These are phyloP conservation scores for Colletotrichum sp. DNA, from an alignment of 2,329 filamentous ascomycete species.

Conservation along the genomic window DNA sequence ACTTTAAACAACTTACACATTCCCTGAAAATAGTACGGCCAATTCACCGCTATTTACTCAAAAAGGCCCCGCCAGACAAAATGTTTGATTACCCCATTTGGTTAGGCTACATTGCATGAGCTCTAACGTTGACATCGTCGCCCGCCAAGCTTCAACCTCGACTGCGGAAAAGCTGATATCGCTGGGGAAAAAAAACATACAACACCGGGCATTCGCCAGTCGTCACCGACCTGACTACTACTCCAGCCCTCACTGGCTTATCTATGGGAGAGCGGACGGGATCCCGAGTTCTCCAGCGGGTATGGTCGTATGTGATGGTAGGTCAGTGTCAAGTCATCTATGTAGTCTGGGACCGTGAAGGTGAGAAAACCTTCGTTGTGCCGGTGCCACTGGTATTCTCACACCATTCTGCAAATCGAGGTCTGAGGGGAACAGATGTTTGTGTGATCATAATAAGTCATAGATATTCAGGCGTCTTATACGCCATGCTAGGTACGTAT, in stretches of 20 bases:
- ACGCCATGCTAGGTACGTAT: conserved; percentile 1
- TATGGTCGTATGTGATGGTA: background rate
- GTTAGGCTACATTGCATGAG: background rate
- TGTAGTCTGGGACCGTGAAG: background rate
- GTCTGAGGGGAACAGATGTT: background rate
- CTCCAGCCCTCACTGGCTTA: background rate
- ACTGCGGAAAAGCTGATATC: background rate
- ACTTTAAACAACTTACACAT: background rate
- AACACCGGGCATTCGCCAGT: background rate
- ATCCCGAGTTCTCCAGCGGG: background rate
- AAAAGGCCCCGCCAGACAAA: background rate
- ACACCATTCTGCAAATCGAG: background rate
- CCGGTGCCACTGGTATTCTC: background rate
- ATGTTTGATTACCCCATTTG: background rate
- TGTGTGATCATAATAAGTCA: background rate
- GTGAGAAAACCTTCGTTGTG: background rate
- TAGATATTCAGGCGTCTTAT: background rate
- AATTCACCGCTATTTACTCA: background rate
- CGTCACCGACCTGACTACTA: background rate
- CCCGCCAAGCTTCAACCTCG: background rate
- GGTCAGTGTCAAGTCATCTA: background rate
- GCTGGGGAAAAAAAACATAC: background rate
- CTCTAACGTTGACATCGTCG: background rate
- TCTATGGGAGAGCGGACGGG: background rate
- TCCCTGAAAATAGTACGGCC: background rate